Conservation (phyloP, 2,329 filamentous ascomycete genomes). For the Colletotrichum endophyticum region DNA sequence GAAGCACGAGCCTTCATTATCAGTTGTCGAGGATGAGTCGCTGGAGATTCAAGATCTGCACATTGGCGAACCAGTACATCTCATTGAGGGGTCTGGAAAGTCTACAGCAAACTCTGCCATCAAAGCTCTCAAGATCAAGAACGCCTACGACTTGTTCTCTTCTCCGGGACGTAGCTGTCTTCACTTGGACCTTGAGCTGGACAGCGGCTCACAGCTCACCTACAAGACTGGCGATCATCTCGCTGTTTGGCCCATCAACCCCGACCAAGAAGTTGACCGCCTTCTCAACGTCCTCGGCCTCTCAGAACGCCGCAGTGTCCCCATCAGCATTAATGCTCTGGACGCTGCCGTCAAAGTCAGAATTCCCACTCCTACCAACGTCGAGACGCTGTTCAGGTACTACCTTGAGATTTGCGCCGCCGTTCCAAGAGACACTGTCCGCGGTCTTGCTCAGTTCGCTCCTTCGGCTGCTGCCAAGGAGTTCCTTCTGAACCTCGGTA, state of each 20-base stretch:
- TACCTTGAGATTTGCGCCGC: constrained; percentile 47
- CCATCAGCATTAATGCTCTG: constrained; percentile 26
- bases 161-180: constrained; percentile 31
- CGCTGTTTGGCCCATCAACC: constrained; percentile 43
- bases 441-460: neutral
- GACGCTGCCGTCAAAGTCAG: constrained; percentile 24
- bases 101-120: constrained; percentile 20
- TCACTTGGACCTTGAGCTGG: constrained; percentile 37
- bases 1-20: constrained; percentile 25
- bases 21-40: constrained; percentile 24
- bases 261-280: constrained; percentile 34
- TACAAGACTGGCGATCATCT: constrained; percentile 47
- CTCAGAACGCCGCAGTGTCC: constrained; percentile 24
- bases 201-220: constrained; percentile 27
- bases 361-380: constrained; percentile 43
- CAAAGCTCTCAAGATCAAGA: constrained; percentile 21
- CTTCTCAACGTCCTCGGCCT: constrained; percentile 33
- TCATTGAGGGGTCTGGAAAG: constrained; percentile 1
- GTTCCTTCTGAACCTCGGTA: neutral
- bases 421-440: constrained; percentile 31
- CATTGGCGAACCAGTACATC: constrained; percentile 24
- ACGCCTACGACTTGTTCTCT: constrained; percentile 28
- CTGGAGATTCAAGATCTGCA: constrained; percentile 23
- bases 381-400: constrained; percentile 43
- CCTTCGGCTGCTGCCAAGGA: neutral